phyloP scores from a whole-genome alignment of 352 stramenopile genomes.

The Thraustochytrium striatum region DNA sequence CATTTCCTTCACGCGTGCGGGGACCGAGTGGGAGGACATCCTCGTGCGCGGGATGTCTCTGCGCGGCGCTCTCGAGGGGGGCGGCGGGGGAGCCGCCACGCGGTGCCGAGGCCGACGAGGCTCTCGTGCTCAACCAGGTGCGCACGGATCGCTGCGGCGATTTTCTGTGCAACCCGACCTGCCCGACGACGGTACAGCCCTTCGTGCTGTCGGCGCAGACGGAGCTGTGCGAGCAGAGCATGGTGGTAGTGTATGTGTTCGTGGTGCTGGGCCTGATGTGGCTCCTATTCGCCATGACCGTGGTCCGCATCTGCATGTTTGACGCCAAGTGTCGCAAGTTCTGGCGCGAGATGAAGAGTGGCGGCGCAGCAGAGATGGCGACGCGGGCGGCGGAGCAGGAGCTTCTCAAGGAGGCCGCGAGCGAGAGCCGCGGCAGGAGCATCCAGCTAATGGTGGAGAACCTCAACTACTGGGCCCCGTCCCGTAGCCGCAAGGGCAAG shows the following conservation, averaged over 20 bases:
- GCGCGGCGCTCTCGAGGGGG: not conserved
- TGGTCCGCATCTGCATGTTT: not conserved
- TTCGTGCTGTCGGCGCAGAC: not conserved
- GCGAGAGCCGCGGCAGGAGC: not conserved
- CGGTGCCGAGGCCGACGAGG: not conserved
- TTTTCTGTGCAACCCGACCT: conserved; percentile 19
- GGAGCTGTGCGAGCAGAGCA: not conserved
- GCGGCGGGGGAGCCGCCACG: not conserved
- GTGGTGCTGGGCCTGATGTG: conserved; percentile 1
- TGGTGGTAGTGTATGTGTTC: conserved; percentile 2
- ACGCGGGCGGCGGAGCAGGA: not conserved
- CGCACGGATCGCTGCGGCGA: not conserved
- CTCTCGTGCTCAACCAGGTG: not conserved
- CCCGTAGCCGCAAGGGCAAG: not conserved
- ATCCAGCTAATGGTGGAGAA: conserved; percentile 45
- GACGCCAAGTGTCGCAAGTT: not conserved
- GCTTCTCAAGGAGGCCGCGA: not conserved
- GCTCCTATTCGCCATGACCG: not conserved
- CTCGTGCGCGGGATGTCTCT: not conserved
- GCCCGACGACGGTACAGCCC: not conserved
- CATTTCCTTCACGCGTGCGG: not conserved
- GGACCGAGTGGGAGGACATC: not conserved
- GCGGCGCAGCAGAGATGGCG: not conserved
- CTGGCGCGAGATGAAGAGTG: not conserved
- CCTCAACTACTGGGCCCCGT: conserved; percentile 36